Base-by-base conservation (phyloP, 31 red algal species). In the Asparagopsis taxiformis region DNA sequence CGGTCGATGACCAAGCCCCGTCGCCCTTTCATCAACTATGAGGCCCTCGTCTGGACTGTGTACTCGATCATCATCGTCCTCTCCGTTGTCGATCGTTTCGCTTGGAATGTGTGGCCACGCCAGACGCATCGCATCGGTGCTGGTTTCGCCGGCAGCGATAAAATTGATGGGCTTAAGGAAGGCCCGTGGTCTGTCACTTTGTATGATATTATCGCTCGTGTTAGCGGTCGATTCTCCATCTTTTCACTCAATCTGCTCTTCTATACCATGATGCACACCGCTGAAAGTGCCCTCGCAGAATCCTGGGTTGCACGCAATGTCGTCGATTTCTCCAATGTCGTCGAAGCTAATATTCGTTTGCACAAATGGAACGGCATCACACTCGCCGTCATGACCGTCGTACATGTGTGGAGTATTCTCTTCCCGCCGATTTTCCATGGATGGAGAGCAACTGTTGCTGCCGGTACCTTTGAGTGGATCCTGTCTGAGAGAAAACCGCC, bases 281-380 rank as follows among this genome's bases (percentile, higher is more conserved):
- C 59, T 3, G 25, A 32, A 0, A 55, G 41, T 25, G 29, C 24
- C 10, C 38, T 68, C 15, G 30, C 32, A 9, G 70, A 73, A 41
- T 34, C 28, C 38, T 85, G 80, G 80, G 21, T 85, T 2, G 80
- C 69, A 8, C 51, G 80, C 8, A 34, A 74, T 1, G 24, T 85
- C 9, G 31, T 85, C 13, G 80, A 85, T 46, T 55, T 85, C 32
- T 29, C 48, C 20, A 51, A 74, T 31, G 29, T 30, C 31, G 36
- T 65, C 17, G 80, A 62, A 31, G 80, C 69, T n/a, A 85, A 85
- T 51, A 23, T 24, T 17, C 17, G 59, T 2, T 51, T 85, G 60
- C 80, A 85, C 59, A 85, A 85, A 65, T 85, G 80, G 80, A 85
- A 85, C 33, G 80, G 80, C 10, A 85, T 85, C 55, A 59, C 31